phyloP scores from a whole-genome alignment of 129 eudicot genomes.

The Kitagawia praeruptora region DNA sequence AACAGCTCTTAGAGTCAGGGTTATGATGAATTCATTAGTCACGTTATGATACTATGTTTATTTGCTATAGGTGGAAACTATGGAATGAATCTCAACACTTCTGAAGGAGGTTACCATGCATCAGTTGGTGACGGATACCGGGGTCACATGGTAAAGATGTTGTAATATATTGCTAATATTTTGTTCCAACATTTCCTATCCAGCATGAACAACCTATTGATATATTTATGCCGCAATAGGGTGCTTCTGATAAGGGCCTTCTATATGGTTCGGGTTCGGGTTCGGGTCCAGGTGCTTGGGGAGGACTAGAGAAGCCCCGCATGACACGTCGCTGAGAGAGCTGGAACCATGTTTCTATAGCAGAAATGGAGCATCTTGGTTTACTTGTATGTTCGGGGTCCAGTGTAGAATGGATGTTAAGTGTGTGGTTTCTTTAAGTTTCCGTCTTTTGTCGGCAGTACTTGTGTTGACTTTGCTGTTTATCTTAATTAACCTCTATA shows the following conservation, averaged over 20 bases:
- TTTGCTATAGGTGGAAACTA: slow-evolving; percentile 56
- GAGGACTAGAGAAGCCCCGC: slow-evolving; percentile 55
- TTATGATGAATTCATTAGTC: slow-evolving; percentile 2
- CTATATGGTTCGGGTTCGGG: slow-evolving; percentile 56
- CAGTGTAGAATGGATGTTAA: slow-evolving; percentile 29
- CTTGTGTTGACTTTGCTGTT: slow-evolving; percentile 8
- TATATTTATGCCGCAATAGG: slow-evolving; percentile 31
- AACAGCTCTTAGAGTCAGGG: neutral
- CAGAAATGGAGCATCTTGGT: slow-evolving; percentile 23
- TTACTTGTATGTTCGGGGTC: slow-evolving; percentile 26
- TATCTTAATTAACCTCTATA: slow-evolving; percentile 9
- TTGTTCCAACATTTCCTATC: neutral
- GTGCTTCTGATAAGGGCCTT: slow-evolving; percentile 67
- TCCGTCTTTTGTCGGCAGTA: slow-evolving; percentile 33
- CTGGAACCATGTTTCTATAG: slow-evolving; percentile 14
- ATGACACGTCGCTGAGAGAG: slow-evolving; percentile 46
- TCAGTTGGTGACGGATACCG: slow-evolving; percentile 61
- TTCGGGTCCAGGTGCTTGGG: slow-evolving; percentile 58
- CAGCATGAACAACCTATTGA: slow-evolving; percentile 5
- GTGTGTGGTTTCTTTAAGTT: slow-evolving; percentile 33
- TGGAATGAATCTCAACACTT: slow-evolving; percentile 42
- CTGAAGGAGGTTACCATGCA: slow-evolving; percentile 43
- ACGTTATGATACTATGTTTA: neutral
- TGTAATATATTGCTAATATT: neutral
- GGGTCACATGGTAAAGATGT: slow-evolving; percentile 46